Conservation (phyloP, 2,329 filamentous ascomycete genomes). For the Diplocarpon mali region DNA sequence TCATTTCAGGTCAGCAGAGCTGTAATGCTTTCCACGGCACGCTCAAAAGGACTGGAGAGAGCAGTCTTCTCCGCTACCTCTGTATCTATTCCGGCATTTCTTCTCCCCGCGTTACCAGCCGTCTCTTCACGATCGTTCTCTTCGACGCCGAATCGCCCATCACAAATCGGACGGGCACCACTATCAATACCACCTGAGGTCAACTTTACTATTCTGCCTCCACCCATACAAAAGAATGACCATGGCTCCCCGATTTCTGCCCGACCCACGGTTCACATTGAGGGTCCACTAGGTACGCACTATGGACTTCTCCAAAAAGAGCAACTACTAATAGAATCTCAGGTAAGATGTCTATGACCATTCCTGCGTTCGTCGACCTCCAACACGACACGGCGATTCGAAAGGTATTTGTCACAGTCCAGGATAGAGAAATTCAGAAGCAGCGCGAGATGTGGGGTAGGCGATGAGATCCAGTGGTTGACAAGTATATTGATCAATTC, state of each 20-base stretch:
- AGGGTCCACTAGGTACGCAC: constrained; percentile 63
- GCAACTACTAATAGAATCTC: constrained; percentile 2
- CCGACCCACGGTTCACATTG: constrained; percentile 60
- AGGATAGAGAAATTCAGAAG: constrained; percentile 55
- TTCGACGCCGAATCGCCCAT: constrained; percentile 52
- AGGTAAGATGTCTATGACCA: constrained; percentile 65
- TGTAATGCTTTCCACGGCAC: constrained; percentile 54
- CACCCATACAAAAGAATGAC: constrained; percentile 25
- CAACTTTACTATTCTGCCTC: constrained; percentile 59
- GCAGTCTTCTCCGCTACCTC: constrained; percentile 38
- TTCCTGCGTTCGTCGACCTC: constrained; percentile 71
- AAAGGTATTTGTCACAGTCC: constrained; percentile 58
- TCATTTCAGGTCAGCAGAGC: not conserved
- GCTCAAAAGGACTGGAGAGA: constrained; percentile 48
- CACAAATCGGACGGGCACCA: constrained; percentile 76
- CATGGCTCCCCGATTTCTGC: constrained; percentile 38
- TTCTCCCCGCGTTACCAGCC: constrained; percentile 58
- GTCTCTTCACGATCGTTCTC: constrained; percentile 52
- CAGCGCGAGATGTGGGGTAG: constrained; percentile 87
- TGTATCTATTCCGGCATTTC: constrained; percentile 56
- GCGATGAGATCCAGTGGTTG: not conserved
- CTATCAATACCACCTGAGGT: constrained; percentile 78
- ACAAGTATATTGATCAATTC: constrained; percentile 4
- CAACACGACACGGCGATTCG: constrained; percentile 51
- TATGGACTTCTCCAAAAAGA: not conserved